Evolutionary conservation across 2,329 filamentous ascomycete genomes (phyloP), one percentile per base, ranked within the genome.

Genomic region (Claviceps humidiphila): DNA sequence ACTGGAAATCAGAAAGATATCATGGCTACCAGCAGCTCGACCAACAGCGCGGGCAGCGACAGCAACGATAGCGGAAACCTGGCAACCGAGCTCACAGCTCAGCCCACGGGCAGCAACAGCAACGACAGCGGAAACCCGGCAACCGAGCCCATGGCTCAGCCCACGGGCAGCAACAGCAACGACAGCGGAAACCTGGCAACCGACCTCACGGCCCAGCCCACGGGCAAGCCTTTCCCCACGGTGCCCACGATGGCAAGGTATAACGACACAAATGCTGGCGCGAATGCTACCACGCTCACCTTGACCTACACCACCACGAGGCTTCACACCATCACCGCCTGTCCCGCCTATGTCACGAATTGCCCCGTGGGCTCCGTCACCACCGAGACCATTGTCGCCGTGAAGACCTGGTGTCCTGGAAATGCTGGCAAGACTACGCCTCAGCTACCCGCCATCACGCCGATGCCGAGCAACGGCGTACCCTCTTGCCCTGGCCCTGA

Each of bases 401-500:
- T 63, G 51, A 70, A 65, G 16, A 71, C 68, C 8, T 65, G 70
- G 53, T 71, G 69, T 59, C 69, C 70, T 13, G 56, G 51, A 20
- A 40, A 50, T 5, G 24, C n/a, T 7, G 22, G 22, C 47, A 39
- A 42, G 34, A 4, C 37, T 14, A 39, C 52, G 11, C 5, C 26
- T n/a, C 24, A 41, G 17, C 40, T 45, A 39, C 11, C 50, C 5
- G 53, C 52, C 51, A 39, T 37, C 8, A 50, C 56, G 1, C 16
- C 50, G 1, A 16, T 38, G 30, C 43, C 50, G 4, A 24, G 6
- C 24, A 68, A 75, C 60, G 81, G 77, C 64, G 68, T 81, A 68
- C 80, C 75, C 61, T 73, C 72, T 41, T 81, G 78, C 71, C 71
- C 69, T 46, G 72, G 77, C 47, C 71, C 72, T 51, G 77, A 51